Evolutionary conservation across 805 yeast species (phyloP), one percentile per base, ranked within the genome.

Genomic region (Candida corydali): DNA sequence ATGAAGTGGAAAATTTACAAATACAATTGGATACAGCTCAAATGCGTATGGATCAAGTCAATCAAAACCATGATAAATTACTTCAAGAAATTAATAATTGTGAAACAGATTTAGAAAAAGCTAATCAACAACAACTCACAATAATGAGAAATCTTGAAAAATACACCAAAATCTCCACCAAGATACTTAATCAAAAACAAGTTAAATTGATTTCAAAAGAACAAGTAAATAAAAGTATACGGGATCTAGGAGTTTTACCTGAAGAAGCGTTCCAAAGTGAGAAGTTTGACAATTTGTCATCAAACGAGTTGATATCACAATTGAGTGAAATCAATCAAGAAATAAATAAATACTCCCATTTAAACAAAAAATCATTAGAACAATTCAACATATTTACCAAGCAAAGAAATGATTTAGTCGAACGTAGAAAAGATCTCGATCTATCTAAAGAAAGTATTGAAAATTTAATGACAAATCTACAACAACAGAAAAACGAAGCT

Each of bases 301-400:
- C 86, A 8, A 78, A 75, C 26, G 67, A 70, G 5, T 57, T 89
- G 22, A 57, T 85, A 33, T 49, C 56, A 11, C 63, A 70, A 36
- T 65, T 87, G 41, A 78, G 75, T 35, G 59, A 59, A 18, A 73
- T 77, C 5, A 76, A 80, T 28, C 75, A 73, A 24, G 75, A 73
- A 19, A 62, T 91, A 26, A 73, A 76, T 29, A 70, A 75, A 46
- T 82, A 76, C 54, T 74, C 76, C 17, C 94, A 87, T 55, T 84
- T 93, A 34, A 91, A 91, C 61, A 84, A 83, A 54, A 86, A 87
- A 51, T 96, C 98, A 0, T 65, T 84, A 46, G 97, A 89, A 49
- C 96, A 89, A 52, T 86, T 73, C 52, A 62, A 70, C 34, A 78
- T 76, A 27, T 88, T 87, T 54, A 75, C 83, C 14, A 77, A 73